Base-by-base conservation (phyloP, 805 yeast species). In the Sugiyamaella americana region DNA sequence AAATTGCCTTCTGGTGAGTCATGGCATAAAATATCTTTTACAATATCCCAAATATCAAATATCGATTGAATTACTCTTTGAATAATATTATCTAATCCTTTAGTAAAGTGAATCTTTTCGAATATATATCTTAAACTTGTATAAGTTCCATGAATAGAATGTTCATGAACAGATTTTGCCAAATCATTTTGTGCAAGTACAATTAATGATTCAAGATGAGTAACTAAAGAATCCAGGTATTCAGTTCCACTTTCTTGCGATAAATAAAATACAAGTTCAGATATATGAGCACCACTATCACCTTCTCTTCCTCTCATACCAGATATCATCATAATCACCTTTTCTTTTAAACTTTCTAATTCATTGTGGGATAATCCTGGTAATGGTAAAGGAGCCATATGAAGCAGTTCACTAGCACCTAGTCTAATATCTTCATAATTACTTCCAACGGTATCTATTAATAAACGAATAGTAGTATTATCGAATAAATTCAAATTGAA, bases 341-440 rank as follows among this genome's bases (percentile, higher is more conserved):
- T 30, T 38, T 57, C 52, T 16, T 66, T 58, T 11, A 67, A 53
- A 6, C 32, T 40, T 20, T 61, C 56, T 6, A 66, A 41, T 6
- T 56, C 57, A 2, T 26, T 17, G 10, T 54, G 37, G 4, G 58
- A 52, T 18, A 61, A 45, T 13, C 53, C 53, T 4, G 61, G 58
- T 5, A 69, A 51, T 19, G 13, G 5, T 10, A 8, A 5, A 0
- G 80, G 76, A 2, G 75, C 69, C 68, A 70, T 68, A 5, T 68
- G 60, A 18, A 87, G 58, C 1, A 82, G 45, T 2, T 60, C 51
- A 1, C 73, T 72, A 1, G 87, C 68, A 6, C 58, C 47, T 3
- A 71, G 69, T 49, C 98, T 73, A 17, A 89, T 73, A 59, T 88
- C 96, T 47, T 84, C 87, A 63, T 79, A 88, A 51, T 83, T 82